Conservation (phyloP, 1,284 basidiomycete species). For the Ustilago cynodontis region DNA sequence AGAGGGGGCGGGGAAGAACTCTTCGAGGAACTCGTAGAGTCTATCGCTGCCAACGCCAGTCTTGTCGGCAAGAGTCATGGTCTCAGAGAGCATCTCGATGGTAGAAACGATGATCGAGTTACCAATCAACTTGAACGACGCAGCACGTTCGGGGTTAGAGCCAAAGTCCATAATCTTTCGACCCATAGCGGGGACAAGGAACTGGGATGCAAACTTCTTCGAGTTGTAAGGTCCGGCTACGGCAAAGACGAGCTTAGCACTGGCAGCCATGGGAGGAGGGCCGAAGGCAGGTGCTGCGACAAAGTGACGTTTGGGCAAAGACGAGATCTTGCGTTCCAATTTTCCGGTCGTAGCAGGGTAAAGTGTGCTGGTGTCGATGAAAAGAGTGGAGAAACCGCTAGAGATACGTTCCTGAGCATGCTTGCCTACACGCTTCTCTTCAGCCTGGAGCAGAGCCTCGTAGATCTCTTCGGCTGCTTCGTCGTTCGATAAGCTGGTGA, state of each 20-base stretch:
- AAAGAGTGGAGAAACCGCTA: slow-evolving; percentile 32
- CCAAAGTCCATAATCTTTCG: slow-evolving; percentile 76
- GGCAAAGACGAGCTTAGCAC: slow-evolving; percentile 79
- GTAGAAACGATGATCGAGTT: slow-evolving; percentile 63
- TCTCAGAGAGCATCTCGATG: slow-evolving; percentile 83
- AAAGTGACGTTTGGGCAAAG: slow-evolving; percentile 77
- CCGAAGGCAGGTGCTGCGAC: slow-evolving; percentile 85
- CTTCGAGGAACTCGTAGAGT: slow-evolving; percentile 69
- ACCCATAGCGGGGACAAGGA: slow-evolving; percentile 80
- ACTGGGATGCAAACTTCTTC: slow-evolving; percentile 83
- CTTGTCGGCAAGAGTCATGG: slow-evolving; percentile 85
- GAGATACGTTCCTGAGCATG: slow-evolving; percentile 64
- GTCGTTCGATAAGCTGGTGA: slow-evolving; percentile 82
- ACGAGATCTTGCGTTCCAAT: slow-evolving; percentile 79
- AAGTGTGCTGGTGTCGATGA: slow-evolving; percentile 56
- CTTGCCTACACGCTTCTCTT: slow-evolving; percentile 67
- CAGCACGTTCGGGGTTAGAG: slow-evolving; percentile 82
- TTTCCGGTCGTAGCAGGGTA: slow-evolving; percentile 70
- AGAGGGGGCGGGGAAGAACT: slow-evolving; percentile 60
- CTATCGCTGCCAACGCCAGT: slow-evolving; percentile 80
- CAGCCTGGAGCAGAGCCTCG: slow-evolving; percentile 75
- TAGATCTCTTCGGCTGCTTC: slow-evolving; percentile 80
- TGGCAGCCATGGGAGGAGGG: slow-evolving; percentile 74
- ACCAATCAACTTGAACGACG: slow-evolving; percentile 78
- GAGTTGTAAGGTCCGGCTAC: slow-evolving; percentile 86